A percentile compares a stretch with the other conserved stretches of the same genome.
These are phyloP conservation scores for Ophiostoma tasmaniense DNA, from an alignment of 2,329 filamentous ascomycete genomes.

Conservation along the genomic window DNA sequence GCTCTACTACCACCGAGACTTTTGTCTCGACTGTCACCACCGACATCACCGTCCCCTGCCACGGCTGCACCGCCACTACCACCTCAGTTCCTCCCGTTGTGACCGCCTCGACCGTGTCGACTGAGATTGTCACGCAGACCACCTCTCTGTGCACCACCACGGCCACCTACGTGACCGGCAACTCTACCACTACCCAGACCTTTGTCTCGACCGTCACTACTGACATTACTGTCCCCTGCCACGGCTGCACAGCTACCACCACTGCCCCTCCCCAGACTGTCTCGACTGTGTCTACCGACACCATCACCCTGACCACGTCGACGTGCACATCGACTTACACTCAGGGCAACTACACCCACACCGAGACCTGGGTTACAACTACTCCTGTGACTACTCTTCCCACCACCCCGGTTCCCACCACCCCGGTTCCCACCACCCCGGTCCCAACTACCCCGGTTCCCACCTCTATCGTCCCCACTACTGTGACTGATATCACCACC, in stretches of 20 bases:
- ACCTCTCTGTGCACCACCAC: background rate
- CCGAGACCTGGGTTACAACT: background rate
- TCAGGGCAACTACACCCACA: slow-evolving; percentile 5
- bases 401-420: background rate
- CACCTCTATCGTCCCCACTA: background rate
- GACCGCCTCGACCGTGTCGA: background rate
- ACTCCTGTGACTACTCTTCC: background rate
- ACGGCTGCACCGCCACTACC: slow-evolving; percentile 11
- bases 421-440: background rate
- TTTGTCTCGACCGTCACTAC: slow-evolving; percentile 5
- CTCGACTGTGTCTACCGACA: background rate
- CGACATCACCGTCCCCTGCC: slow-evolving; percentile 7
- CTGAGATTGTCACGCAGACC: slow-evolving; percentile 2
- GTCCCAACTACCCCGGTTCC: background rate
- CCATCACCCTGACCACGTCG: background rate
- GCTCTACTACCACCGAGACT: background rate
- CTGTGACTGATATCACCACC: slow-evolving; percentile 10
- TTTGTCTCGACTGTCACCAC: slow-evolving; percentile 8
- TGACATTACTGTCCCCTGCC: slow-evolving; percentile 6
- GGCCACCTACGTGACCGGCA: background rate
- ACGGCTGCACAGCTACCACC: background rate
- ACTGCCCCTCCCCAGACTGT: background rate
- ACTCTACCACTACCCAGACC: background rate
- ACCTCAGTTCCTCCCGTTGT: slow-evolving; percentile 1
- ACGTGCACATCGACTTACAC: slow-evolving; percentile 5